Evolutionary conservation across 208 protist species (phyloP).

Genomic region (Acanthamoeba royreba): DNA sequence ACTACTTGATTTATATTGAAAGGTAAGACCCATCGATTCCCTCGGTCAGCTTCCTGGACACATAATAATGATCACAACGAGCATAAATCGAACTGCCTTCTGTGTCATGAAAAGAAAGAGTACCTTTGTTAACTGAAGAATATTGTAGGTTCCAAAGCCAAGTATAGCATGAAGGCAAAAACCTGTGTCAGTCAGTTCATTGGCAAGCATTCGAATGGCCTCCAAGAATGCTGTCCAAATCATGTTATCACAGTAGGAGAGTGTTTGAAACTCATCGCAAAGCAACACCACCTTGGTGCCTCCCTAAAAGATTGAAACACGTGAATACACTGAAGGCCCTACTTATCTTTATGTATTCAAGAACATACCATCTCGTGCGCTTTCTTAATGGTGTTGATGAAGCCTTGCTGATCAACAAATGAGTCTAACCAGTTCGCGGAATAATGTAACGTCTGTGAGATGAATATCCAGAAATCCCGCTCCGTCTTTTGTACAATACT

Average conservation of each 20-base stretch:
- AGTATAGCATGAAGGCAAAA: slow-evolving; percentile 5
- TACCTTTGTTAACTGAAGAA: slow-evolving; percentile 31
- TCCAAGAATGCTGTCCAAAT: not conserved
- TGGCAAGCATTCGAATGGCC: not conserved
- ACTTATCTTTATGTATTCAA: not conserved
- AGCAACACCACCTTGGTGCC: slow-evolving; percentile 22
- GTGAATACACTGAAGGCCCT: not conserved
- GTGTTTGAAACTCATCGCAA: slow-evolving; percentile 26
- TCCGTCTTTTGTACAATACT: not conserved
- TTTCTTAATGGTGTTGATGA: not conserved
- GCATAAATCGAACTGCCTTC: not conserved
- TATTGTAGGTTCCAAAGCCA: slow-evolving; percentile 32
- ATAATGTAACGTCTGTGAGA: not conserved
- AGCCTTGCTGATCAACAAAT: slow-evolving; percentile 31
- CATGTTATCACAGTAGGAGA: not conserved
- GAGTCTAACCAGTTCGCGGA: not conserved
- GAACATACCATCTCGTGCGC: not conserved
- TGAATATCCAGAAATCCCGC: not conserved
- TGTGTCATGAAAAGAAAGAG: not conserved
- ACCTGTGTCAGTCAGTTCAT: not conserved
- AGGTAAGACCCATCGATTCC: not conserved
- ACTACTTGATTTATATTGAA: not conserved
- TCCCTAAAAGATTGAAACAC: not conserved
- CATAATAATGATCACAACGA: not conserved
- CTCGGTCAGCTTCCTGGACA: not conserved